A percentile compares a stretch with the other conserved stretches of the same genome.
These are phyloP conservation scores for Dioszegia hungarica DNA, from an alignment of 768 basidiomycete species.

Conservation along the genomic window DNA sequence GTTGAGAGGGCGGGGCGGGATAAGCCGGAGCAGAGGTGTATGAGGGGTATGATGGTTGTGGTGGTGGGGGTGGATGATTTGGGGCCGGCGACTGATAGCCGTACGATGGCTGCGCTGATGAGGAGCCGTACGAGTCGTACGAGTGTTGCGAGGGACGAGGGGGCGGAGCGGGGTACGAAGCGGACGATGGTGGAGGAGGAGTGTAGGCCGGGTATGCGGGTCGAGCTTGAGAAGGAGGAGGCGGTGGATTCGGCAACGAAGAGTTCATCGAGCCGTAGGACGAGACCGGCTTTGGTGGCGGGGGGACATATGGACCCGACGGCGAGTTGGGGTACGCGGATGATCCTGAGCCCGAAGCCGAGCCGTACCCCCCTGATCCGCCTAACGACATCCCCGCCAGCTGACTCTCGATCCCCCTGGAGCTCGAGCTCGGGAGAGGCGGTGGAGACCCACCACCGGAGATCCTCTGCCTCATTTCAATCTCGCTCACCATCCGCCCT, in stretches of 20 bases:
- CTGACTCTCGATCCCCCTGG: conserved; percentile 35
- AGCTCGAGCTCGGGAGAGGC: conserved; percentile 19
- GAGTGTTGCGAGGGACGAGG: conserved; percentile 52
- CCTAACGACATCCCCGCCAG: conserved; percentile 26
- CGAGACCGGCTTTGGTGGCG: conserved; percentile 9
- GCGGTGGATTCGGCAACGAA: conserved; percentile 50
- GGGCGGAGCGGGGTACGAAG: conserved; percentile 56
- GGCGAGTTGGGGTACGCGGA: conserved; percentile 12
- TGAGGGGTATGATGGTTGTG: conserved; percentile 74
- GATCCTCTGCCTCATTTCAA: conserved; percentile 68
- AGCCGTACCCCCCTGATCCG: neutral
- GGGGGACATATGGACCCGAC: conserved; percentile 18
- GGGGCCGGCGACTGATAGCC: conserved; percentile 59
- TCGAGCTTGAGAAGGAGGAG: conserved; percentile 49
- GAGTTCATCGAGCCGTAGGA: neutral
- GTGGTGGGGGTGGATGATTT: conserved; percentile 58
- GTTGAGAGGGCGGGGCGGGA: conserved; percentile 76
- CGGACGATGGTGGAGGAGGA: conserved; percentile 22
- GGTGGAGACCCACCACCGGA: conserved; percentile 50
- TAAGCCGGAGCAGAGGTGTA: conserved; percentile 74
- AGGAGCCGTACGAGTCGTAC: conserved; percentile 57
- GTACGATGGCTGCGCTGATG: conserved; percentile 60
- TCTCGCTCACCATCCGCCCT: conserved; percentile 61
- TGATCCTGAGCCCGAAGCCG: conserved; percentile 4
- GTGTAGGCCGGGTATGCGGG: conserved; percentile 15